phyloP scores from a whole-genome alignment of 23 red algal genomes.

The Pyropia haitanensis region DNA sequence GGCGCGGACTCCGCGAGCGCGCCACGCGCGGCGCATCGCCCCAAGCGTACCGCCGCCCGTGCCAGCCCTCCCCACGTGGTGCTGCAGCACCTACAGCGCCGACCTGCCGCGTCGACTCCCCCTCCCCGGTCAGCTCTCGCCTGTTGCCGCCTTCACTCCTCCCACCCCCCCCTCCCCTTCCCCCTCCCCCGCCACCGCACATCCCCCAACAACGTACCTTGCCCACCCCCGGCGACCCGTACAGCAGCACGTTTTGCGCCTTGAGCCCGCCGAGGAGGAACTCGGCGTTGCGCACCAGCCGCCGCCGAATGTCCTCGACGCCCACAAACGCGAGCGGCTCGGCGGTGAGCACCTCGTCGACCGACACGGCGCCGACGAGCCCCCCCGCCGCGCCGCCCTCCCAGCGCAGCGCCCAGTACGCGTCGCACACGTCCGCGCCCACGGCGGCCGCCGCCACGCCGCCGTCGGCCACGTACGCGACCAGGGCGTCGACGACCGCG shows the following conservation, averaged over 20 bases:
- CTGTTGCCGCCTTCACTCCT: too few relatives aligned
- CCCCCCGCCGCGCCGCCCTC: not conserved
- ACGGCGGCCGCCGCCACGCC: not conserved
- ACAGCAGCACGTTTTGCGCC: slow-evolving; percentile 21
- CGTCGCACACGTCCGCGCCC: not conserved
- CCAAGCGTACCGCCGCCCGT: too few relatives aligned
- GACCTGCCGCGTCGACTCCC: too few relatives aligned
- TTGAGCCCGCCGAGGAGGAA: slow-evolving; percentile 17
- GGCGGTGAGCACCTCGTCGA: not conserved
- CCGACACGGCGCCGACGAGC: not conserved
- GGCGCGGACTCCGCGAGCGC: too few relatives aligned
- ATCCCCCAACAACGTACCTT: slow-evolving; percentile 3
- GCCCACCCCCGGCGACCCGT: slow-evolving; percentile 19
- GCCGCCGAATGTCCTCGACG: not conserved
- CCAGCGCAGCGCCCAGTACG: not conserved
- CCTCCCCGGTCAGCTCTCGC: too few relatives aligned
- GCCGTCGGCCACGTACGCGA: not conserved
- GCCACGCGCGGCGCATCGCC: too few relatives aligned
- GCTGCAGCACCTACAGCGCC: too few relatives aligned
- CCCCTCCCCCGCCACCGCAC: too few relatives aligned
- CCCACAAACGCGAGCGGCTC: not conserved
- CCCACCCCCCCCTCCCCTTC: too few relatives aligned
- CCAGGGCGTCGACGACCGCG: not conserved
- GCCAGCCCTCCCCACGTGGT: too few relatives aligned
- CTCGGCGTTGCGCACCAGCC: slow-evolving; percentile 22